Conservation (phyloP, 768 basidiomycete genomes). For the Mycena rosella region DNA sequence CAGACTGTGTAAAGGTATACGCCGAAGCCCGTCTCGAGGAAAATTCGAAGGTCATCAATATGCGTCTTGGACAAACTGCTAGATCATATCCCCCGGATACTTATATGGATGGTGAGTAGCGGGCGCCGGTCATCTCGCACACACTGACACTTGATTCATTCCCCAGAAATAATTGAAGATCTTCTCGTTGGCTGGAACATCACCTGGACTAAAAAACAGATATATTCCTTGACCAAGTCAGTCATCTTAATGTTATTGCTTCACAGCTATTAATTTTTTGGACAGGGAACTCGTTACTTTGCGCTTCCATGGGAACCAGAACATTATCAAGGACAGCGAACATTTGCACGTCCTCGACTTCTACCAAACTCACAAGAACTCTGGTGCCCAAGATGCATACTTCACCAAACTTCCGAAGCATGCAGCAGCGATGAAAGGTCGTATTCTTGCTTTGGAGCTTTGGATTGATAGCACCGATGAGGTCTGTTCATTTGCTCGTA, state of each 20-base stretch:
- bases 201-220: slow-evolving; percentile 9
- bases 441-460: slow-evolving; percentile 4
- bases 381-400: slow-evolving; percentile 15
- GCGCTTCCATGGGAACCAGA: slow-evolving; percentile 24
- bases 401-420: slow-evolving; percentile 19
- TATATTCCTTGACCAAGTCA: neutral
- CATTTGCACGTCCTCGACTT: slow-evolving; percentile 15
- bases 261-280: neutral
- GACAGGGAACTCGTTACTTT: neutral
- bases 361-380: slow-evolving; percentile 13
- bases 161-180: slow-evolving; percentile 1
- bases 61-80: slow-evolving; percentile 9
- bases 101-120: slow-evolving; percentile 9
- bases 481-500: neutral
- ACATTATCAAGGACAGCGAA: slow-evolving; percentile 17
- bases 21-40: slow-evolving; percentile 10
- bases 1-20: slow-evolving; percentile 15
- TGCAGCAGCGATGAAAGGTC: slow-evolving; percentile 15
- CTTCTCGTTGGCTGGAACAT: slow-evolving; percentile 19
- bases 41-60: slow-evolving; percentile 13
- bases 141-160: neutral
- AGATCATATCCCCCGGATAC: slow-evolving; percentile 19
- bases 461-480: slow-evolving; percentile 18
- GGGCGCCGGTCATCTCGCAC: neutral
- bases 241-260: neutral